Evolutionary conservation across 225 moss, liverwort and hornwort genomes (phyloP).

Genomic region (Lunularia cruciata): DNA sequence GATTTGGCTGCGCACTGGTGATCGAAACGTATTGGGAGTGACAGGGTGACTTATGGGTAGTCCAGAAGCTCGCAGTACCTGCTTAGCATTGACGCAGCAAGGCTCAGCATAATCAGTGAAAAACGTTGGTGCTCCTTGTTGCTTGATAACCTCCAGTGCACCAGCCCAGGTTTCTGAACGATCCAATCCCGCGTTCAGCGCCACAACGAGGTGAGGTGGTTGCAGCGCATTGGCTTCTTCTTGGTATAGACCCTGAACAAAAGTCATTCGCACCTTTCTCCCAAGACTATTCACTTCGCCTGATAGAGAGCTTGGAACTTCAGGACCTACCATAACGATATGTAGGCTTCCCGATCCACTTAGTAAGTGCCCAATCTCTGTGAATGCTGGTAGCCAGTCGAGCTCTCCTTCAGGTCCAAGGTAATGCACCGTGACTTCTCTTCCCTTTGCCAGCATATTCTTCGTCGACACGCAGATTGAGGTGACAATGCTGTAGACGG

Average conservation of each 20-base stretch:
- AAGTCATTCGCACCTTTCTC: constrained; percentile 53
- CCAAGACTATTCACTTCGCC: constrained; percentile 52
- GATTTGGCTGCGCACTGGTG: constrained; percentile 56
- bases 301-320: constrained; percentile 54
- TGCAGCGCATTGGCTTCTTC: constrained; percentile 59
- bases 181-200: constrained; percentile 54
- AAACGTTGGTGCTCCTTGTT: constrained; percentile 45
- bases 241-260: constrained; percentile 57
- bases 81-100: constrained; percentile 61
- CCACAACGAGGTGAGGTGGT: constrained; percentile 54
- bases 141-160: constrained; percentile 52
- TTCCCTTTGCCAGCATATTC: constrained; percentile 55
- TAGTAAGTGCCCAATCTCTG: constrained; percentile 59
- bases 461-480: constrained; percentile 50
- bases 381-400: constrained; percentile 62
- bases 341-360: constrained; percentile 48
- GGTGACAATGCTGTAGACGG: constrained; percentile 51
- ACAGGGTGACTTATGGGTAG: constrained; percentile 56
- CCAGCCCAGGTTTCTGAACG: constrained; percentile 51
- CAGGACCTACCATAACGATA: constrained; percentile 56
- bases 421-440: constrained; percentile 59
- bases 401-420: constrained; percentile 64
- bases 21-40: constrained; percentile 57
- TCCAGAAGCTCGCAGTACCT: constrained; percentile 55
- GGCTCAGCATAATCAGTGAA: constrained; percentile 64